Base-by-base conservation (phyloP, 345 rosid genomes). In the Citropsis articulata region DNA sequence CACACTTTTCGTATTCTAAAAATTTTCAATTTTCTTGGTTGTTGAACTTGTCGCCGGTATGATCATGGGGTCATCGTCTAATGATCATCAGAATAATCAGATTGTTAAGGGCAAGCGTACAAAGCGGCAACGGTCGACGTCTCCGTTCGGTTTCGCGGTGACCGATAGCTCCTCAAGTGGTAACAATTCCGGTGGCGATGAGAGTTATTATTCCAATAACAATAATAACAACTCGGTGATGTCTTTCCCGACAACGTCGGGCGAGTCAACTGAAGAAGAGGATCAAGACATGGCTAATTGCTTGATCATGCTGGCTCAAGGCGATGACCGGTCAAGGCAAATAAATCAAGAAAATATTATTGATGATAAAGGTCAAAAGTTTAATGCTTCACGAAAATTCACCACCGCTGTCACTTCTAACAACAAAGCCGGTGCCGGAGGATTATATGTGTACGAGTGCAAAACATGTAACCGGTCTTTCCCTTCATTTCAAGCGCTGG, bases 401-500 rank as follows among this genome's bases (percentile, higher is more conserved):
- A 67, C 83, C 12, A 82, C 79, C 50, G 76, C 74, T 9, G 72
- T 81, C 64, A 56, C 60, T 0, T 56, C 73, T 1, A 57, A 77
- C 3, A 85, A 57, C 82, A 85, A 82, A 85, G 83, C 88, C 7
- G 50, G 50, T 45, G 88, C 57, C 57, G 57, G 57, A 45, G 50
- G 90, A 6, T 86, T 90, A 80, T 88, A 83, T 56, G 93, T 90
- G 10, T 93, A 94, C 71, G 97, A 97, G 86, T 97, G 99, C 83
- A 94, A 93, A 81, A 91, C 98, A 19, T 97, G 99, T 68, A 88
- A 85, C 82, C 87, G 99, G 27, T 85, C 86, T 19, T 97, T 97
- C 78, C 88, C 95, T 28, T 97, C 99, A 16, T 94, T 97, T 73
- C 99, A 97, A 84, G 98, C 99, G 16, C 85, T 97, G 8, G 99